Evolutionary conservation across 2,329 filamentous ascomycete species (phyloP), one percentile per base, ranked within the genome.

Genomic region (Hypoxylon sp.): DNA sequence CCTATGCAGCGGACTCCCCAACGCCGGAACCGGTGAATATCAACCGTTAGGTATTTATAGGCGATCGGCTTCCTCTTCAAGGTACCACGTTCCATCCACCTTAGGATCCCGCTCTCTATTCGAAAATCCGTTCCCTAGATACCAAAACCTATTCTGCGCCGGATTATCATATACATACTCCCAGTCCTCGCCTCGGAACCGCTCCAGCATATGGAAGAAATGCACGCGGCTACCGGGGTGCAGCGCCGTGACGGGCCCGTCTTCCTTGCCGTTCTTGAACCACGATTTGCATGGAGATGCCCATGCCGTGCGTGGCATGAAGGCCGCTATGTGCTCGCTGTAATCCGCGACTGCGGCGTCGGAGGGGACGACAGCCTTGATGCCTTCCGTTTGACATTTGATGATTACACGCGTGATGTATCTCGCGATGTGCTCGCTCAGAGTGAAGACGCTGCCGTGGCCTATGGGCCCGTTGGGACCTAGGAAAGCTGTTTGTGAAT

Each of bases 231-330:
- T 84, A 4, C 85, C 85, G 0, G 85, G 84, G 67, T 86, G 84
- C 49, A 87, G 74, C 2, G 83, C 84, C 5, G 80, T 82, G 21
- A 87, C 83, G 1, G 82, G 81, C 0, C 82, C 84, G 34, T 82
- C 77, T 7, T 73, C 75, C 6, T 69, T 75, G 5, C 80, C 83
- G 34, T 80, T 78, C 75, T 86, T 87, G 75, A 84, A 87, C 85
- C 85, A 87, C 6, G 83, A 85, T 7, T 80, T 78, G 61, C 84
- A 85, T 13, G 77, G 75, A 10, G 81, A 78, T 10, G 81, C 78
- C 82, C 85, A 88, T 2, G 83, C 81, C 0, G 84, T 86, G 19
- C 83, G 82, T 48, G 85, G 84, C 82, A 88, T 86, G 70, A 87
- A 86, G 1, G 79, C 74, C 1, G 78, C 75, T 41, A 82, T 80